These are phyloP conservation scores for Aleurites moluccanus DNA, from an alignment of 441 rosid genomes.

Conservation along the genomic window DNA sequence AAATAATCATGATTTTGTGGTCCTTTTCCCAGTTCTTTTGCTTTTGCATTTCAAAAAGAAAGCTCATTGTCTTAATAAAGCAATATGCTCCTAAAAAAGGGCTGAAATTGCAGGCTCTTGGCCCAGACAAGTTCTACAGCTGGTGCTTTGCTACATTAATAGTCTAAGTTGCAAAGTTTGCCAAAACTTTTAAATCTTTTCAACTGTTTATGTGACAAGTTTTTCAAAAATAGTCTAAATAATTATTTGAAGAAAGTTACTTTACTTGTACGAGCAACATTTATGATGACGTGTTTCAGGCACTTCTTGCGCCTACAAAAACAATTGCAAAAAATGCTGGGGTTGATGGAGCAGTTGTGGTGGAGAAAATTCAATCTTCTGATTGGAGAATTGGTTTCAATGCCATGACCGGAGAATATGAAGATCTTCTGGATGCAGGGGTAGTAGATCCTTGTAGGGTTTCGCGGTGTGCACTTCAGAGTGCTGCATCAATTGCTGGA, in stretches of 20 bases:
- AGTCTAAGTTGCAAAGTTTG: neutral
- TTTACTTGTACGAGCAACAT: neutral
- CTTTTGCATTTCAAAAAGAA: neutral
- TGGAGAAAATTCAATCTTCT: constrained; percentile 54
- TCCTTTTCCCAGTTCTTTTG: neutral
- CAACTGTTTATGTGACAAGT: neutral
- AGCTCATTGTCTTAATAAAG: neutral
- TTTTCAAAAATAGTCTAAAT: neutral
- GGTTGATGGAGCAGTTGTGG: constrained; percentile 65
- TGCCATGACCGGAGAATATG: constrained; percentile 67
- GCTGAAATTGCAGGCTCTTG: neutral
- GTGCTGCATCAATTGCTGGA: constrained; percentile 80
- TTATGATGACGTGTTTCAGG: constrained; percentile 38
- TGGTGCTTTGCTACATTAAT: neutral
- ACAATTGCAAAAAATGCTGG: constrained; percentile 78
- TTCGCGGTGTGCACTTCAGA: constrained; percentile 76
- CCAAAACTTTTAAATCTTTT: neutral
- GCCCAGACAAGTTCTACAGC: neutral
- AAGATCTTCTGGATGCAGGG: constrained; percentile 68
- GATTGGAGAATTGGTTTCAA: constrained; percentile 75
- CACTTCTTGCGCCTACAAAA: constrained; percentile 70
- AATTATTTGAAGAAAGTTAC: neutral
- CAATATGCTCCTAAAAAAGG: neutral
- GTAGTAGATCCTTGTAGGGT: constrained; percentile 75
- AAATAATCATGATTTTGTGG: neutral